Conservation (phyloP, 768 basidiomycete genomes). For the Lactifluus echinatus region DNA sequence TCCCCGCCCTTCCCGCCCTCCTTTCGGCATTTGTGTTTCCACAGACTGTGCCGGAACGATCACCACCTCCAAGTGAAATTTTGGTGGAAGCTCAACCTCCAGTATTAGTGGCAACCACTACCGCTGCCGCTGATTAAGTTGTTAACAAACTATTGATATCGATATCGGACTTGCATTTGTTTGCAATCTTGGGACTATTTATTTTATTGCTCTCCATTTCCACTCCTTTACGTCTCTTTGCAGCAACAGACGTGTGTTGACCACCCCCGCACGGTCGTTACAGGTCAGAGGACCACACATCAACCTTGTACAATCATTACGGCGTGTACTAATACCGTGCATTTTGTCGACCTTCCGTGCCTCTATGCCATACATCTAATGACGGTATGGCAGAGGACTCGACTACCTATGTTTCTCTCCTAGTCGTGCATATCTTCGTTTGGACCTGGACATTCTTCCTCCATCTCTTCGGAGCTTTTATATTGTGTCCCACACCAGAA, state of each 20-base stretch:
- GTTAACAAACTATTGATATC: neutral
- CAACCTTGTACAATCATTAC: conserved; percentile 11
- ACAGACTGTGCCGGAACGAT: conserved; percentile 2
- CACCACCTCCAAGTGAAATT: neutral
- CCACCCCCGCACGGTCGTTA: conserved; percentile 8
- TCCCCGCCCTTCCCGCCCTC: conserved; percentile 57
- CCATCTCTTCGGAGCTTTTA: conserved; percentile 49
- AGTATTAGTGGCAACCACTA: neutral
- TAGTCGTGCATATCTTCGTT: conserved; percentile 77
- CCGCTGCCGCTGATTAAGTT: neutral
- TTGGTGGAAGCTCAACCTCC: conserved; percentile 4
- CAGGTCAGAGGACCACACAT: conserved; percentile 1
- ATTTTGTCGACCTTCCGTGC: neutral
- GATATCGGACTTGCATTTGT: neutral
- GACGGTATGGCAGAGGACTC: neutral
- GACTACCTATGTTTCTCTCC: conserved; percentile 16
- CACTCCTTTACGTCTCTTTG: conserved; percentile 1
- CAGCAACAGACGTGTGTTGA: conserved; percentile 5
- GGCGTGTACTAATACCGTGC: conserved; percentile 10
- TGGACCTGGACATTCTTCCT: conserved; percentile 59
- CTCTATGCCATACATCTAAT: conserved; percentile 1
- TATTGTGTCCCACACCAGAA: conserved; percentile 87
- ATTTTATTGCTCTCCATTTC: neutral
- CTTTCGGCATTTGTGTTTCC: conserved; percentile 29
- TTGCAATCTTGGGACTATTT: conserved; percentile 7